Base-by-base conservation (phyloP, 2,329 filamentous ascomycete genomes). In the Aspergillus transmontanensis region DNA sequence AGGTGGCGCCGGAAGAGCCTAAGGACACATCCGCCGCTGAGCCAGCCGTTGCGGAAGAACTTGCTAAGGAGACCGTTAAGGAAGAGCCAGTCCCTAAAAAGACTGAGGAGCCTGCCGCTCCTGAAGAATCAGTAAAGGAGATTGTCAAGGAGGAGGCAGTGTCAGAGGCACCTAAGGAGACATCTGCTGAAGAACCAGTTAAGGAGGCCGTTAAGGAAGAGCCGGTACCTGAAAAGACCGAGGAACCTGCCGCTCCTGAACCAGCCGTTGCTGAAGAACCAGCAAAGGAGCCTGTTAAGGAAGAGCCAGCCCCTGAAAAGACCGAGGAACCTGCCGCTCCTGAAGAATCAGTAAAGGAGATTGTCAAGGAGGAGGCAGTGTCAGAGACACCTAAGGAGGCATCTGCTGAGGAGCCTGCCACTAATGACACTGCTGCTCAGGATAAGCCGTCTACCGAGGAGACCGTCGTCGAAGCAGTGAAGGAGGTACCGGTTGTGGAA, bases 251-350 rank as follows among this genome's bases (percentile, higher is more conserved):
- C 19, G 26, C 56, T 3, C 21, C 61, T 16, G 63, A 59, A 54
- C 41, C 58, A 21, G 14, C 45, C 19, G 56, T 34, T 21, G 43
- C 30, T 34, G 55, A 60, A 68, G 32, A 62, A 30, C 45, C 45
- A 7, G 57, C 16, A 0, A 53, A 53, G 46, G 57, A 59, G 30
- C 23, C 57, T 43, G 48, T 41, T 5, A 54, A 39, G 11, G 57
- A 68, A 36, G 68, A 65, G 56, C 43, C 64, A 14, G 55, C 53
- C 5, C 51, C 51, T 23, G 57, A 66, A 32, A 59, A 67, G 55
- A 26, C 62, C 16, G 54, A 51, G 16, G 58, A 54, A 12, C 56
- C 64, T 21, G 58, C 64, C 19, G 56, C 16, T 14, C 30, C 32
- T 41, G 51, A 60, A 32, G 50, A 62, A 30, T 32, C 45, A 14